Percentiles rank a stretch among this genome's conserved stretches.
phyloP scores from a whole-genome alignment of 208 protist species.

The Acanthamoeba lenticulata region DNA sequence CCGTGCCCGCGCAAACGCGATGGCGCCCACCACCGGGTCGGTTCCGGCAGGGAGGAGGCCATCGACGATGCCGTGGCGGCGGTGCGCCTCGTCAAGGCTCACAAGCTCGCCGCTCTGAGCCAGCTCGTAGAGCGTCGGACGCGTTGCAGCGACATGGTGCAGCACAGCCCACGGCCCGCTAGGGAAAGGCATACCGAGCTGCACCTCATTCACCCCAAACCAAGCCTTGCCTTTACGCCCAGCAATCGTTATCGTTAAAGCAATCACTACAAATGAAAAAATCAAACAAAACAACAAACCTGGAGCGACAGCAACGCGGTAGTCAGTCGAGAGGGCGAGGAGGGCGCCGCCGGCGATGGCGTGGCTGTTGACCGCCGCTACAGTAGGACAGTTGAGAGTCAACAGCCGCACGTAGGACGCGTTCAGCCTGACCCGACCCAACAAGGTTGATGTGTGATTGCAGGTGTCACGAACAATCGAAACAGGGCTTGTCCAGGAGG shows the following conservation, averaged over 20 bases:
- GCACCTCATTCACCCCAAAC: conserved; percentile 43
- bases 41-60: background rate
- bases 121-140: background rate
- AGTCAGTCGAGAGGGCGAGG: background rate
- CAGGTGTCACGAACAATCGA: background rate
- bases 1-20: background rate
- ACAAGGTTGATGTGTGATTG: too few species aligned
- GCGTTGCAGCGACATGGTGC: background rate
- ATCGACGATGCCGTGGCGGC: background rate
- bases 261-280: background rate
- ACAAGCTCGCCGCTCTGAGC: background rate
- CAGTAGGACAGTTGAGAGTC: background rate
- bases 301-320: background rate
- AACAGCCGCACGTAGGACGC: background rate
- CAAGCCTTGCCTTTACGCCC: background rate
- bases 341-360: conserved; percentile 13
- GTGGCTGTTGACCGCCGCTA: conserved; percentile 52
- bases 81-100: background rate
- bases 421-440: background rate
- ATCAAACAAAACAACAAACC: background rate
- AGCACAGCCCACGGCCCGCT: background rate
- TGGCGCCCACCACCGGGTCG: background rate
- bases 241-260: background rate
- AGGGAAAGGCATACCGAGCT: background rate
- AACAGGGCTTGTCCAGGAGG: background rate